Percentiles rank a stretch among this genome's conserved stretches.
phyloP scores from a whole-genome alignment of 2,329 filamentous ascomycete genomes.

The Lasiodiplodia sp. region DNA sequence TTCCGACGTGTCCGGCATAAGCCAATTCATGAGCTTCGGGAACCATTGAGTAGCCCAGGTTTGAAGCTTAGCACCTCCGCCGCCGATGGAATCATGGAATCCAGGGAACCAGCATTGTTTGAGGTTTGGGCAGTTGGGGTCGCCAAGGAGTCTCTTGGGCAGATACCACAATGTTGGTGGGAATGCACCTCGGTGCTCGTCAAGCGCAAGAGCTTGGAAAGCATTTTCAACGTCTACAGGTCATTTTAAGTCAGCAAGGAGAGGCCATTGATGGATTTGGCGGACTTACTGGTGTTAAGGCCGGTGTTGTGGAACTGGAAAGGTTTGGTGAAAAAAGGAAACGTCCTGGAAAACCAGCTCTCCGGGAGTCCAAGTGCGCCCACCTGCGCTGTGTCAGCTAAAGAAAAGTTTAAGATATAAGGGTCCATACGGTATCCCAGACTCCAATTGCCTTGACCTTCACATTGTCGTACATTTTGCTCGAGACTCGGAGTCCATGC shows the following conservation, averaged over 20 bases:
- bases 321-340: constrained; percentile 23
- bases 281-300: constrained; percentile 14
- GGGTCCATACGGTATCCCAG: constrained; percentile 56
- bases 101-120: constrained; percentile 66
- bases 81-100: constrained; percentile 60
- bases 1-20: constrained; percentile 25
- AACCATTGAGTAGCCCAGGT: background rate
- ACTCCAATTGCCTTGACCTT: constrained; percentile 55
- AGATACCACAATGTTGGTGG: constrained; percentile 62
- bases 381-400: constrained; percentile 26
- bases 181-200: constrained; percentile 60
- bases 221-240: constrained; percentile 56
- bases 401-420: fast-evolving
- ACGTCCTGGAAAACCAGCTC: background rate
- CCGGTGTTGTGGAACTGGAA: constrained; percentile 29
- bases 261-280: too few species aligned
- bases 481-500: background rate
- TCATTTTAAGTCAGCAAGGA: background rate
- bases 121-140: constrained; percentile 40
- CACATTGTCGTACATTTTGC: constrained; percentile 15
- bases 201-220: constrained; percentile 63
- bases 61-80: constrained; percentile 46
- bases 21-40: background rate
- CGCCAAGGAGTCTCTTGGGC: background rate
- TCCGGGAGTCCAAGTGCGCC: constrained; percentile 9